Percentiles rank a stretch among this genome's conserved stretches.
Evolutionary conservation across 345 rosid genomes (phyloP).

Genomic region (Excoecaria cochinchinensis): DNA sequence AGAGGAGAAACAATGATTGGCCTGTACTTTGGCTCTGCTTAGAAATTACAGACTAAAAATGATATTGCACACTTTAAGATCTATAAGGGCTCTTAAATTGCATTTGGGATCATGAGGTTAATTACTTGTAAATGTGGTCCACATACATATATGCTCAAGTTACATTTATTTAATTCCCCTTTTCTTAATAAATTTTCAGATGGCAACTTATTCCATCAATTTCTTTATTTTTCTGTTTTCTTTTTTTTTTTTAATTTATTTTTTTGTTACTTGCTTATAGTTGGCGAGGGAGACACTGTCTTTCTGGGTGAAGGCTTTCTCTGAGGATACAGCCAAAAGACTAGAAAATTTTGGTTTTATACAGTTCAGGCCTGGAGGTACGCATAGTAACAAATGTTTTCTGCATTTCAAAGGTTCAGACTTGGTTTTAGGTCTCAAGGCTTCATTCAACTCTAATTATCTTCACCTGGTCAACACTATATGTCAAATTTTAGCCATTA

Average conservation of each 20-base stretch:
- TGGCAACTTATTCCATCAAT: neutral
- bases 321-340: constrained; percentile 95
- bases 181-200: neutral
- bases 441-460: neutral
- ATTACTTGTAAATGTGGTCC: neutral
- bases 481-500: neutral
- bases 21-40: neutral
- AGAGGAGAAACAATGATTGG: neutral
- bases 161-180: neutral
- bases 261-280: constrained; percentile 42
- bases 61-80: neutral
- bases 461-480: neutral
- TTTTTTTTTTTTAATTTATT: constrained; percentile 5
- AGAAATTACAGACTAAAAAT: neutral
- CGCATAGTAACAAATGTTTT: neutral
- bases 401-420: neutral
- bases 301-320: constrained; percentile 99
- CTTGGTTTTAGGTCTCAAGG: neutral
- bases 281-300: constrained; percentile 93
- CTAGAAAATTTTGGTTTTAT: constrained; percentile 94
- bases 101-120: neutral
- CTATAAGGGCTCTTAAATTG: neutral
- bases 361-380: constrained; percentile 97
- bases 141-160: neutral
- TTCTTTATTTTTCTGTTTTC: neutral